Conservation (phyloP, 805 yeast genomes). For the Myxozyma kluyveri region DNA sequence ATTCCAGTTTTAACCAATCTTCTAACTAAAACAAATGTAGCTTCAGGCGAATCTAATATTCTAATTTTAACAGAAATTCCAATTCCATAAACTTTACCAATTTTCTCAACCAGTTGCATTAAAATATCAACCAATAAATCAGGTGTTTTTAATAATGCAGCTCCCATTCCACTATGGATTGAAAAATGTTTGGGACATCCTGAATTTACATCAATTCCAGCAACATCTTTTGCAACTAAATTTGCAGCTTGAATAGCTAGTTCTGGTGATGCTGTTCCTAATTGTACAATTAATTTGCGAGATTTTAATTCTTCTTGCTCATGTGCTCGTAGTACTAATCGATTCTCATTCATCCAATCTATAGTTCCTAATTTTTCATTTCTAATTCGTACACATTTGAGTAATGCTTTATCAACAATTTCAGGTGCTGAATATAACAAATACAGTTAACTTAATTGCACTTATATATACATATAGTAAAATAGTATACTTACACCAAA, state of each 20-base stretch:
- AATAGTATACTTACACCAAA: constrained; percentile 59
- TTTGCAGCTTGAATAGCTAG: constrained; percentile 87
- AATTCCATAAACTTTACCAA: constrained; percentile 72
- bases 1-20: constrained; percentile 74
- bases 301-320: constrained; percentile 57
- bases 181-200: constrained; percentile 98
- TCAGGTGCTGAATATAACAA: constrained; percentile 58
- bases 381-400: constrained; percentile 62
- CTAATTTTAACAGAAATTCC: constrained; percentile 92
- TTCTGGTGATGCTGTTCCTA: constrained; percentile 82
- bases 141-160: constrained; percentile 81
- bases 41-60: constrained; percentile 60
- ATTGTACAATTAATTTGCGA: constrained; percentile 69
- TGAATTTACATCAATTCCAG: constrained; percentile 88
- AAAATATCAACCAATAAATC: constrained; percentile 72
- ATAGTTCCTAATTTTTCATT: constrained; percentile 47
- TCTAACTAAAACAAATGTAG: constrained; percentile 58
- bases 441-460: too few species aligned
- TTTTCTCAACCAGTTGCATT: constrained; percentile 63
- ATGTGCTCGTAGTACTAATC: constrained; percentile 68
- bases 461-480: too few species aligned
- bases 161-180: constrained; percentile 96
- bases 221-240: constrained; percentile 78
- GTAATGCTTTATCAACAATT: constrained; percentile 78
- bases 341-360: constrained; percentile 15